Evolutionary conservation across 2,329 filamentous ascomycete species (phyloP), one percentile per base, ranked within the genome.

Genomic region (Hirsutella rhossiliensis): DNA sequence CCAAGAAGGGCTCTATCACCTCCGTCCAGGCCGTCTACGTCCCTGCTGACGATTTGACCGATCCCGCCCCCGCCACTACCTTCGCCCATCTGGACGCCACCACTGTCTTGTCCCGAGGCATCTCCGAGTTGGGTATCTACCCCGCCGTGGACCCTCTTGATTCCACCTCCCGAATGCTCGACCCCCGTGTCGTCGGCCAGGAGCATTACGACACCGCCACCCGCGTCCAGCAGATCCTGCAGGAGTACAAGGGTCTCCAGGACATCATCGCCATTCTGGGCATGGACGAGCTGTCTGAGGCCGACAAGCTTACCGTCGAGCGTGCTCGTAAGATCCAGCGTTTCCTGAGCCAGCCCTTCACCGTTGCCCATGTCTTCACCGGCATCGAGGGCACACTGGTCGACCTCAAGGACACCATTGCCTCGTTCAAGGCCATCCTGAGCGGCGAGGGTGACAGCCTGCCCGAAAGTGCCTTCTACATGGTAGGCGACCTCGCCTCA

Each of bases 211-310:
- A 88, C 51, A 90, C 82, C 61, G 92, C 92, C 68, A 86, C 85
- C 68, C 83, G 83, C 61, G 92, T 98, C 64, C 92, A 98, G 79
- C 88, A 95, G 76, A 97, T 96, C 73, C 84, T 98, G 67, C 92
- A 98, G 76, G 92, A 97, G 80, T 98, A 98, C 86, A 97, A 97
- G 86, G 97, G 90, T 54, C 87, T 98, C 57, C 92, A 98, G 78
- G 92, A 98, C 78, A 98, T 98, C 82, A 96, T 96, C 78, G 92
- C 92, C 72, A 98, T 98, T 88, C 75, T 97, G 68, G 90, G 90
- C 84, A 97, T 98, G 92, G 92, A 98, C 72, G 92, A 98, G 71
- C 75, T 98, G 73, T 97, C 92, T 54, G 92, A 97, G 79, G 85
- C 86, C 62, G 92, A 98, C 73, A 96, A 98, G 84, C 82, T 98